A percentile compares a stretch with the other conserved stretches of the same genome.
phyloP scores from a whole-genome alignment of 768 basidiomycete genomes.

The Auriculariales sp. region DNA sequence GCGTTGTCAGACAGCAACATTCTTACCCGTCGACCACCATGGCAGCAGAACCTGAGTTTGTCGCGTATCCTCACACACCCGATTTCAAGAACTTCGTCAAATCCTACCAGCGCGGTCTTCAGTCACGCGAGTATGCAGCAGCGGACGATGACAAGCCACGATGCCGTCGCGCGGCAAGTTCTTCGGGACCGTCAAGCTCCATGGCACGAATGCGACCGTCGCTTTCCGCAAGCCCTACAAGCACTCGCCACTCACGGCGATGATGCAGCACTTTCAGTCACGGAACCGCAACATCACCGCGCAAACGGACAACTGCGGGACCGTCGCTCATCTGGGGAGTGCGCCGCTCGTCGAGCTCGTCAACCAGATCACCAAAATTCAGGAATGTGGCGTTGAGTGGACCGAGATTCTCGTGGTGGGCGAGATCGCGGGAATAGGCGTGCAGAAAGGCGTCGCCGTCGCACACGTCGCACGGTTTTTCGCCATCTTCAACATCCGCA shows the following conservation, averaged over 20 bases:
- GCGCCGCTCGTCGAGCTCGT: neutral
- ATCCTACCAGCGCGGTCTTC: no score
- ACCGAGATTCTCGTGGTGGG: slow-evolving; percentile 2
- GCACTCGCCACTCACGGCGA: no score
- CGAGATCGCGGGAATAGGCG: slow-evolving; percentile 3
- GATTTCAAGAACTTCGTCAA: no score
- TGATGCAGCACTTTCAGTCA: slow-evolving; percentile 1
- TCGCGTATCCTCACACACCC: no score
- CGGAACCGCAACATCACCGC: slow-evolving; percentile 1
- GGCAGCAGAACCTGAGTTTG: no score
- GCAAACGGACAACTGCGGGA: neutral
- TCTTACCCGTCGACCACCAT: no score
- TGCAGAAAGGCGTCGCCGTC: slow-evolving; percentile 4
- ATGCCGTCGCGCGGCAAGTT: neutral
- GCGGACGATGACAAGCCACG: no score
- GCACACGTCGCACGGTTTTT: slow-evolving; percentile 1
- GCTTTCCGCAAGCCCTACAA: neutral
- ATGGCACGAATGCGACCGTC: slow-evolving; percentile 4
- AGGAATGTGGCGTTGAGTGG: neutral
- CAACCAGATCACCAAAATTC: neutral
- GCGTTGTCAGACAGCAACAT: no score
- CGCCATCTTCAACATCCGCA: slow-evolving; percentile 6
- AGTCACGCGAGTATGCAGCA: no score
- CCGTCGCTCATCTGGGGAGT: neutral
- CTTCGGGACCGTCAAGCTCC: slow-evolving; percentile 6